Evolutionary conservation across 192 early-diverging fungal species (phyloP), one percentile per base, ranked within the genome.

Genomic region (Phlyctochytrium bullatum): DNA sequence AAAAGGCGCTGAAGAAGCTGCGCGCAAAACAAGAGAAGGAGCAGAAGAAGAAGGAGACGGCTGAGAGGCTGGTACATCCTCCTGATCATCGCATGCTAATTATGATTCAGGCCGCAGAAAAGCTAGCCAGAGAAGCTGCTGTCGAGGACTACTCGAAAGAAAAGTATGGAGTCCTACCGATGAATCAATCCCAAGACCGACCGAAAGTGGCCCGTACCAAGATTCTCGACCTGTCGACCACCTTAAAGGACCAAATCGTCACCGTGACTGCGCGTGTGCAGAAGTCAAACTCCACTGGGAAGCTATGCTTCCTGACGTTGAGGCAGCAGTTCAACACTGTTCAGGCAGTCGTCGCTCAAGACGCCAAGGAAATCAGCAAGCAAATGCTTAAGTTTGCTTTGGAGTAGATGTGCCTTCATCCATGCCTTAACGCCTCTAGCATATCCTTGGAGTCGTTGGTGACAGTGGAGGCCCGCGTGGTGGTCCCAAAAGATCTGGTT

Each of bases 371-470:
- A 4, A 81, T 96, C 68, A 96, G 93, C 89, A 96, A 96, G 84
- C 86, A 92, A 58, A 97, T 98, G 93, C 82, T 96, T 65, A 97
- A 96, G 79, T 98, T 90, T 82, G 87, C 89, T 36, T 72, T 72
- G 29, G 78, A 75, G 86, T 90, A 77, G 57, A 62, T 61, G 20
- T 32, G n/a, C 12, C 73, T 83, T 16, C 52, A 78, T 24, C 31
- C 36, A 64, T 66, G 24, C 34, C 0, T 34, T 64, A n/a, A 36
- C 63, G 2, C 52, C 33, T 30, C 25, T 73, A 90, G 91, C 72
- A 87, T 97, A 59, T 71, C 92, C 27, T 68, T 67, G 56, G 97
- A 99, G 74, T 97, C 96, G 10, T 87, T 99, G 60, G 91, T 99
- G 1, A 65, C 91, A 32, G 83, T 98, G 14, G 88, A 94, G 66